Evolutionary conservation across 139 green algal genomes (phyloP).

Genomic region (Haematococcus sp.): DNA sequence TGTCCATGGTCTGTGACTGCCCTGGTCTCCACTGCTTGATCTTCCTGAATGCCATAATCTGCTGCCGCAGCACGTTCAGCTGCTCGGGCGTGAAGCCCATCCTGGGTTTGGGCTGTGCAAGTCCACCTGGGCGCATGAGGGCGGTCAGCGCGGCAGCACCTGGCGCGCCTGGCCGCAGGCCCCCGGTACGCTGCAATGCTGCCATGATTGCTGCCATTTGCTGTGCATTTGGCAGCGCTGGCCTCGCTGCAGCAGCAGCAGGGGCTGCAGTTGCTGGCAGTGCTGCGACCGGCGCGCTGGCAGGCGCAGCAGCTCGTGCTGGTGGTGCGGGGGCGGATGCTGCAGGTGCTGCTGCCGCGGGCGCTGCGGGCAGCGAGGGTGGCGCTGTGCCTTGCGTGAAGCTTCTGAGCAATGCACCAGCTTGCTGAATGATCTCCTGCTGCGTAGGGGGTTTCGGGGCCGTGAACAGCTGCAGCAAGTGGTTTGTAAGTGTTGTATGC

Average conservation of each 20-base stretch:
- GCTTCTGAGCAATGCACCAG: neutral
- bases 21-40: slow-evolving; percentile 38
- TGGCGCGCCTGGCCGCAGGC: too few relatives aligned
- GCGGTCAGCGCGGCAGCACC: neutral
- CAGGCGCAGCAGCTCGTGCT: neutral
- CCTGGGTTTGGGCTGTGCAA: neutral
- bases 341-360: neutral
- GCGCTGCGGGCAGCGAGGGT: neutral
- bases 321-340: neutral
- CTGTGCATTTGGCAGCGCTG: neutral
- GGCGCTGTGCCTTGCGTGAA: neutral
- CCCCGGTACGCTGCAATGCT: too few relatives aligned
- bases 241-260: neutral
- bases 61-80: slow-evolving; percentile 39
- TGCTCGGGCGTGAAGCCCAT: slow-evolving; percentile 53
- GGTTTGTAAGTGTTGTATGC: neutral
- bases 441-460: neutral
- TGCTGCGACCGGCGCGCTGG: neutral
- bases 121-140: neutral
- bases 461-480: neutral
- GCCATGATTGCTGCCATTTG: too few relatives aligned
- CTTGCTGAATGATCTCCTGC: slow-evolving; percentile 7
- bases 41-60: slow-evolving; percentile 54
- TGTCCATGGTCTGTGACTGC: slow-evolving; percentile 8
- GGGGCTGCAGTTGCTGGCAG: neutral